phyloP scores from a whole-genome alignment of 352 stramenopile genomes.

The Peronospora destructor region DNA sequence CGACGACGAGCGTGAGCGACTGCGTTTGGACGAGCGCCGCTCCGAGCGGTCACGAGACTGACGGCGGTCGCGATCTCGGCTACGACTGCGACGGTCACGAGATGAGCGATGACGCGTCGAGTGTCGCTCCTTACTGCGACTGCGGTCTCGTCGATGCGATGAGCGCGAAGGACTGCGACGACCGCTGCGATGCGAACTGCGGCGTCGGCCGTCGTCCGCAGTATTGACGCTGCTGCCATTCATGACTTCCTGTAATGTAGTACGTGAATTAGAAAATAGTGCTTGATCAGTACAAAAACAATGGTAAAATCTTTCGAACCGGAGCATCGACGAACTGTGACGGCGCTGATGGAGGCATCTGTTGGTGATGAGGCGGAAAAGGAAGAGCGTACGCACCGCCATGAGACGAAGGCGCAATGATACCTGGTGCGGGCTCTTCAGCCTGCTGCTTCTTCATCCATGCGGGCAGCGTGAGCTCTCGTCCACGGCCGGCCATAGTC shows the following conservation, averaged over 20 bases:
- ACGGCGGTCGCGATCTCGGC: constrained; percentile 29
- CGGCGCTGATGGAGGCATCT: constrained; percentile 22
- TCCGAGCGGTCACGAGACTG: constrained; percentile 33
- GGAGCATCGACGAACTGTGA: constrained; percentile 60
- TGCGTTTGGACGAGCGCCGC: constrained; percentile 35
- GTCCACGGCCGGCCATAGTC: constrained; percentile 69
- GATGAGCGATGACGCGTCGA: constrained; percentile 40
- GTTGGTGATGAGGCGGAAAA: constrained; percentile 6
- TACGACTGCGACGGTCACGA: constrained; percentile 36
- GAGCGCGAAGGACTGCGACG: constrained; percentile 41
- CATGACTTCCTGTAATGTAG: constrained; percentile 18
- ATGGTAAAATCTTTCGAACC: constrained; percentile 20
- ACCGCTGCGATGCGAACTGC: constrained; percentile 33
- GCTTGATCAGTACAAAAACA: neutral
- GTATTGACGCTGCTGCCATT: constrained; percentile 15
- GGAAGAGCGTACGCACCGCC: constrained; percentile 13
- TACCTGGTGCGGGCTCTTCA: constrained; percentile 9
- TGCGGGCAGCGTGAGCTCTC: constrained; percentile 77
- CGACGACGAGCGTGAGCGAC: constrained; percentile 39
- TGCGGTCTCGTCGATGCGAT: constrained; percentile 31
- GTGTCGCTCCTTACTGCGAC: constrained; percentile 32
- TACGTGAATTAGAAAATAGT: constrained; percentile 3
- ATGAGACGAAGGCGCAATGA: constrained; percentile 14
- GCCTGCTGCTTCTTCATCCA: constrained; percentile 85
- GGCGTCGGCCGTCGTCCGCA: constrained; percentile 19